Base-by-base conservation (phyloP, 176 grass and related monocot species). In the Panicum miliaceum region DNA sequence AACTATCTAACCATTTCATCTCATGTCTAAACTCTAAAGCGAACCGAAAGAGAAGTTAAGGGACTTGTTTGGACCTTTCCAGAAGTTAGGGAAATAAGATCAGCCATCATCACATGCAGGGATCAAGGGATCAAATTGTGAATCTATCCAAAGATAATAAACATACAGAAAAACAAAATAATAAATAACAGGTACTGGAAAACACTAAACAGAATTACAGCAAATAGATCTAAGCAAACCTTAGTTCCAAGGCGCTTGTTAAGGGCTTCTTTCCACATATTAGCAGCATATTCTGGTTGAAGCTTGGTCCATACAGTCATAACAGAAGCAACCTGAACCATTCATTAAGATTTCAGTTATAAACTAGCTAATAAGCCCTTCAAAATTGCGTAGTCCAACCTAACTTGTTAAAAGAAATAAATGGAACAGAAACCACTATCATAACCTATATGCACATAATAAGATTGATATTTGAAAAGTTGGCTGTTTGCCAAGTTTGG, bases 261-360 rank as follows among this genome's bases (percentile, higher is more conserved):
- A 76, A 99, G 91, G 42, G 96, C 96, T 92, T 99, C 96, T 83
- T 92, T 86, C 91, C 89, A 99, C 93, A 99, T 84, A 78, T 92
- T 96, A 46, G 63, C 89, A 45, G 96, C 96, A 73, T 96, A 99
- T 3, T 87, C 96, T 84, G 96, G 96, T 74, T 99, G 89, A 79
- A 99, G 71, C 48, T 96, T 91, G 89, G 18, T 90, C 96, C 96
- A 99, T 90, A 99, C 74, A 70, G 96, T 94, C 96, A 99, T 96
- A 64, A 92, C 87, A 90, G 93, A 99, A 71, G 96, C 96, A 83
- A 99, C 96, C 96, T 96, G 80, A 65, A 46, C 46, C 73, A 82
- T 81, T 66, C 13, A 85, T 73, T 73, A 67, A 88, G 63, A 70
- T 83, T 79, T 82, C 56, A 70, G 63, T 84, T 71, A 78, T 51